Percentiles rank a stretch among this genome's conserved stretches.
Evolutionary conservation across 305 asterid species (phyloP).

Genomic region (Fraxinus latifolia): DNA sequence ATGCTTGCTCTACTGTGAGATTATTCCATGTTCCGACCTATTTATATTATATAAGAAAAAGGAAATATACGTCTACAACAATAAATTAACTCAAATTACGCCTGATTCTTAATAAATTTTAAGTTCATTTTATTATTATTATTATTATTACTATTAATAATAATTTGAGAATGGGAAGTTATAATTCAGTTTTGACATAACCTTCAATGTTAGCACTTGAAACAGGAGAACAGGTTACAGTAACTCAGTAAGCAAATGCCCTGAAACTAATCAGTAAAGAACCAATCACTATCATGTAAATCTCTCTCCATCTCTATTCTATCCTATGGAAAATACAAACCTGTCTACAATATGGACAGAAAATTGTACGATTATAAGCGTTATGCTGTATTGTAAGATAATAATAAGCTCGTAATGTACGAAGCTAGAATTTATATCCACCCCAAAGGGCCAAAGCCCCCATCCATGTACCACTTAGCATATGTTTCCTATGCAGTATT

Average conservation of each 20-base stretch:
- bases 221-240: background rate
- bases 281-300: background rate
- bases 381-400: background rate
- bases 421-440: background rate
- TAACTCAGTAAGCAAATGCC: background rate
- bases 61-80: background rate
- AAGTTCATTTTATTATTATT: background rate
- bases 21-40: background rate
- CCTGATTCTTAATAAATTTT: background rate
- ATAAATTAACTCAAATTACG: background rate
- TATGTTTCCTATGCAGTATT: background rate
- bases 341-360: conserved; percentile 25
- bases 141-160: too few relatives aligned
- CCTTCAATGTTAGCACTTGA: background rate
- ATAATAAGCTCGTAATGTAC: background rate
- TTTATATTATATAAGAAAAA: background rate
- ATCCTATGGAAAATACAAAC: conserved; percentile 7
- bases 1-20: background rate
- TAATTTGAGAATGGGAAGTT: background rate
- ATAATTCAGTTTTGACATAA: background rate
- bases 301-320: conserved; percentile 17
- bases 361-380: background rate
- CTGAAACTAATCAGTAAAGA: background rate
- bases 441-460: background rate
- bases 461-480: background rate